Base-by-base conservation (phyloP, 768 basidiomycete species). In the Pleurotus pulmonarius region DNA sequence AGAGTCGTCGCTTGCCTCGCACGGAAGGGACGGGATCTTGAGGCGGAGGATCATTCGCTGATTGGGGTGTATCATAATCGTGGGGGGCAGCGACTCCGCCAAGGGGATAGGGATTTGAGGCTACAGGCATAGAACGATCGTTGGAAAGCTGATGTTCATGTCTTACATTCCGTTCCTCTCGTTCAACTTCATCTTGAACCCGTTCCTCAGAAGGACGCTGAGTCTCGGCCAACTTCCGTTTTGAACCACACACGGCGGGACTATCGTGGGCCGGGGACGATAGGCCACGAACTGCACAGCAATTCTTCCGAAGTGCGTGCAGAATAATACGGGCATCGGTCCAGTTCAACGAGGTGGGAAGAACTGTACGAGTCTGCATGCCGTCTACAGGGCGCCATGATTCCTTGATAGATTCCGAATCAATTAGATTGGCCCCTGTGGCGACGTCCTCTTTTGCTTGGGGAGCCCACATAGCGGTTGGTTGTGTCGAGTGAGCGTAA, bases 401-500 rank as follows among this genome's bases (percentile, higher is more conserved):
- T 22, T 71, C 53, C 25, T 66, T 65, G 26, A 74, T 53, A 0
- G 67, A 69, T 3, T 55, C 44, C 7, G 18, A n/a, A 43, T 20
- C 38, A 7, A 53, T 53, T 37, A 53, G 4, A 11, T 39, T 39
- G 3, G 51, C 16, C 7, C 51, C 51, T 7, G 41, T 25, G 4
- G 18, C 52, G 7, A 69, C 66, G 58, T 68, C 69, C 25, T 68
- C 69, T 58, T 65, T 52, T 38, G 83, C 83, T 6, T 75, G 75
- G 6, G 67, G 64, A 0, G 80, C 78, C 62, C 78, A 78, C 37
- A 83, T 70, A 25, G 72, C 73, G 20, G 59, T 64, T 0, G 83
- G 81, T 54, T 82, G 77, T 63, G 76, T 76, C 52, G 88, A 74
- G 55, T 80, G 81, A 6, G 83, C 79, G 63, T 86, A 81, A 6